phyloP scores from a whole-genome alignment of 192 early-diverging fungal species.

The Dispira simplex region DNA sequence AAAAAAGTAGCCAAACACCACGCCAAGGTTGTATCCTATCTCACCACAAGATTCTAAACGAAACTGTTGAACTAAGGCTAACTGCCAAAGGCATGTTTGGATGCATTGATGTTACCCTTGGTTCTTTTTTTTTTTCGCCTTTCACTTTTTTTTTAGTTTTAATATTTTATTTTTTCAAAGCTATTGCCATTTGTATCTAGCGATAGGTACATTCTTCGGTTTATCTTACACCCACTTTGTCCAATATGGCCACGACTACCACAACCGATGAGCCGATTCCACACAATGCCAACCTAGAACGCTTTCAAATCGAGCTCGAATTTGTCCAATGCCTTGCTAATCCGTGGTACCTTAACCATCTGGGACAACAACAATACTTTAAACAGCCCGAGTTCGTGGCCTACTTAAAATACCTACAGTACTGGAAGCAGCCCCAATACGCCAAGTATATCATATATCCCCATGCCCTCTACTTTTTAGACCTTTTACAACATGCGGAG shows the following conservation, averaged over 20 bases:
- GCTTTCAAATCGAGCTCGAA: constrained; percentile 86
- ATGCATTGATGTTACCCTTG: too few species aligned
- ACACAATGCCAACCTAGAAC: constrained; percentile 22
- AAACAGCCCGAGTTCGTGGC: constrained; percentile 71
- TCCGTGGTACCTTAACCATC: constrained; percentile 82
- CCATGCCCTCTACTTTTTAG: constrained; percentile 71
- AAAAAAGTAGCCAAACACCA: too few species aligned
- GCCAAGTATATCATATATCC: constrained; percentile 80
- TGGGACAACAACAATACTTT: constrained; percentile 82
- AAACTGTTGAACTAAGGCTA: too few species aligned
- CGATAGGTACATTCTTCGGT: too few species aligned
- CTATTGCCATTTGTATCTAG: too few species aligned
- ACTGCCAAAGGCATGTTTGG: too few species aligned
- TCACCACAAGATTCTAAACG: too few species aligned
- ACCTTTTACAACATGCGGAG: constrained; percentile 60
- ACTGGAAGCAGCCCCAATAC: constrained; percentile 83
- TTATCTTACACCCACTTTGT: too few species aligned
- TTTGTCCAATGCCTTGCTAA: constrained; percentile 91
- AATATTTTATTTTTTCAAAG: too few species aligned
- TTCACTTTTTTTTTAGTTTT: too few species aligned
- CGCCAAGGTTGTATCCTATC: too few species aligned
- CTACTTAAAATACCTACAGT: constrained; percentile 81
- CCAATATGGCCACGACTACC: neutral
- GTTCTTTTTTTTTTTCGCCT: too few species aligned
- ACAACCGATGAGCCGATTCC: neutral